phyloP scores from a whole-genome alignment of 2,329 filamentous ascomycete genomes.

The Aspergillus ochraceus region DNA sequence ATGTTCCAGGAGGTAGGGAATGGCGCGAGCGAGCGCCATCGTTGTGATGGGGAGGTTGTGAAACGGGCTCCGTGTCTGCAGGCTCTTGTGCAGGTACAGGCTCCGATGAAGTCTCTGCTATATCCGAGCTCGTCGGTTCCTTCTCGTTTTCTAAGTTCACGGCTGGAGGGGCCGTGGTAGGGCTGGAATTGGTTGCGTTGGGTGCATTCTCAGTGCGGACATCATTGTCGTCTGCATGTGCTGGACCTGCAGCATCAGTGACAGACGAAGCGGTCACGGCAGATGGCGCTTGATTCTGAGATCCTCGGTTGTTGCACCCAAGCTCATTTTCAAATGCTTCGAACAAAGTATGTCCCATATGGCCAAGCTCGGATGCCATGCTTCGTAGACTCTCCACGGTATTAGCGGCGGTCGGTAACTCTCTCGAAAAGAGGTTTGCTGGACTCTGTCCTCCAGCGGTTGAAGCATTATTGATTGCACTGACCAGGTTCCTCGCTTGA shows the following conservation, averaged over 20 bases:
- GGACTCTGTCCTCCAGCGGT: conserved; percentile 35
- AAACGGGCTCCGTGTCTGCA: not conserved
- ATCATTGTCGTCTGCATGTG: not conserved
- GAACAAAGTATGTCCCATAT: conserved; percentile 40
- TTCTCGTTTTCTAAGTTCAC: not conserved
- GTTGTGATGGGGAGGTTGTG: not conserved
- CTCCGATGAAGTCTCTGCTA: not conserved
- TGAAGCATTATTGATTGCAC: conserved; percentile 39
- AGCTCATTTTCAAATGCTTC: conserved; percentile 39
- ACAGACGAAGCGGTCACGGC: not conserved
- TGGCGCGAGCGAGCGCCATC: not conserved
- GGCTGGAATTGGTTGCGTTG: not conserved
- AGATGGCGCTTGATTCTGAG: conserved; percentile 9
- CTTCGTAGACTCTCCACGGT: conserved; percentile 39
- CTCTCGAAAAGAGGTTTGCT: conserved; percentile 36
- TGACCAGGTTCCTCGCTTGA: conserved; percentile 37
- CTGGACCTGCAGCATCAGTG: not conserved
- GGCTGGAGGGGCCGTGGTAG: not conserved
- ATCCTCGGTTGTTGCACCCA: conserved; percentile 18
- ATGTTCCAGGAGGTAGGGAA: not conserved
- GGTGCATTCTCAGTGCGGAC: not conserved
- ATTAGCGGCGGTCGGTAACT: conserved; percentile 37
- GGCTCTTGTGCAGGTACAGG: not conserved
- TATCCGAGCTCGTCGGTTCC: not conserved
- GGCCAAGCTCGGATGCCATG: conserved; percentile 43